Conservation (phyloP, 352 stramenopile species). For the Pythium coloratum region DNA sequence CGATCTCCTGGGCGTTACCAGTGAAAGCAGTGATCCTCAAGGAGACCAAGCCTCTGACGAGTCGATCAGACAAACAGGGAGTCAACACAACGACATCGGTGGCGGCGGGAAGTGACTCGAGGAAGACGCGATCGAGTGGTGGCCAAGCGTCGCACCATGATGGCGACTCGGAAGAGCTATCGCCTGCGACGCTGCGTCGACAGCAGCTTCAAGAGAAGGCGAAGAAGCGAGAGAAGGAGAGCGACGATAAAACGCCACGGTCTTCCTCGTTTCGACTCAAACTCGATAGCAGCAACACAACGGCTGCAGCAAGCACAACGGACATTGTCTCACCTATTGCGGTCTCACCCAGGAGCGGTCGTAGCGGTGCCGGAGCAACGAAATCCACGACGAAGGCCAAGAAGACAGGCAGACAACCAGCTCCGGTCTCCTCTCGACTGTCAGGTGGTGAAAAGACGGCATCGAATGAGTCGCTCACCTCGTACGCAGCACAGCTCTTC, state of each 20-base stretch:
- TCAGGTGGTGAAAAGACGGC: constrained; percentile 15
- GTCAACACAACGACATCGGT: constrained; percentile 1
- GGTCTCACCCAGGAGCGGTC: constrained; percentile 12
- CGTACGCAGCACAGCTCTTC: constrained; percentile 71
- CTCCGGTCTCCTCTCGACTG: not conserved
- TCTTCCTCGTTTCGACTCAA: constrained; percentile 18
- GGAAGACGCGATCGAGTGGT: constrained; percentile 15
- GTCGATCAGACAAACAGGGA: constrained; percentile 30
- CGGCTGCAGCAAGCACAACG: not conserved
- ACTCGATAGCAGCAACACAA: constrained; percentile 10
- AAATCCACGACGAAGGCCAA: constrained; percentile 11
- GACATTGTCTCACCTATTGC: constrained; percentile 33
- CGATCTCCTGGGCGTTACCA: constrained; percentile 20
- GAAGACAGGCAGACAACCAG: constrained; percentile 16
- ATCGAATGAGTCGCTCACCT: constrained; percentile 61
- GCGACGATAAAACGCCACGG: constrained; percentile 12
- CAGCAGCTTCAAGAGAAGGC: constrained; percentile 7
- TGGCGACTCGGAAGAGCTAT: constrained; percentile 9
- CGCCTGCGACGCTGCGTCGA: constrained; percentile 18
- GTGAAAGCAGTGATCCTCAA: constrained; percentile 19
- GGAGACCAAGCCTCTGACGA: constrained; percentile 32
- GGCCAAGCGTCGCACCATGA: not conserved
- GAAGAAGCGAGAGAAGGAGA: constrained; percentile 1
- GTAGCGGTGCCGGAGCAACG: not conserved
- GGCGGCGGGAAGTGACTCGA: not conserved